Base-by-base conservation (phyloP, 768 basidiomycete genomes). In the Phlebiopsis gigantea region DNA sequence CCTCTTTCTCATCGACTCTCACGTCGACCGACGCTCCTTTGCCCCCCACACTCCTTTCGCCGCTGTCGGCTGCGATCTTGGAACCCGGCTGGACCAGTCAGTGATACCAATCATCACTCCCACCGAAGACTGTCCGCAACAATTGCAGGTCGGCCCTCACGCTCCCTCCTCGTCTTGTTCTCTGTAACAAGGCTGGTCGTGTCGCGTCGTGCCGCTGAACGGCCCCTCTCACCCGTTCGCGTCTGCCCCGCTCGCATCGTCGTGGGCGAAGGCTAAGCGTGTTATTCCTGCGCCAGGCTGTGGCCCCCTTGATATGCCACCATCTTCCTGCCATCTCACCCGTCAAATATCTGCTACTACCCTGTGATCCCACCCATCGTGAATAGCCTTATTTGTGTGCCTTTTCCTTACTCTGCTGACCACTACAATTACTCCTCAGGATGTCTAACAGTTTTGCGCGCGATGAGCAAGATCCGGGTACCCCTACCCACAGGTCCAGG, bases 401-500 rank as follows among this genome's bases (percentile, higher is more conserved):
- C 44, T 29, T 34, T 39, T 22, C 22, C 24, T 17, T 17, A 39
- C 17, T 39, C 34, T 9, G 12, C 34, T 39, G 17, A 39, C 2
- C 34, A 10, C 48, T 25, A n/a, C 52, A 31, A 21, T 14, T 31
- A 7, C 41, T 39, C 17, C 34, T 12, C 34, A 39, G 34, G 34
- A 39, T 39, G 34, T 17, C 34, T 39, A 17, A 39, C 34, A 39
- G 6, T 9, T 29, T 46, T 17, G 29, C 19, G 24, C 21, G 46
- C 55, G 43, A 31, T 57, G 49, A 50, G 9, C 44, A 39, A 21
- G 49, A 46, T 28, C 55, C 58, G 17, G 49, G 50, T 4, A 56
- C 57, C 17, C 58, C 61, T 10, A 48, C 52, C 9, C 61, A 62
- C 30, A 55, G 45, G 19, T 45, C 72, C 45, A 68, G 63, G 29